These are phyloP conservation scores for Samsoniella hepiali DNA, from an alignment of 2,329 filamentous ascomycete species.

Conservation along the genomic window DNA sequence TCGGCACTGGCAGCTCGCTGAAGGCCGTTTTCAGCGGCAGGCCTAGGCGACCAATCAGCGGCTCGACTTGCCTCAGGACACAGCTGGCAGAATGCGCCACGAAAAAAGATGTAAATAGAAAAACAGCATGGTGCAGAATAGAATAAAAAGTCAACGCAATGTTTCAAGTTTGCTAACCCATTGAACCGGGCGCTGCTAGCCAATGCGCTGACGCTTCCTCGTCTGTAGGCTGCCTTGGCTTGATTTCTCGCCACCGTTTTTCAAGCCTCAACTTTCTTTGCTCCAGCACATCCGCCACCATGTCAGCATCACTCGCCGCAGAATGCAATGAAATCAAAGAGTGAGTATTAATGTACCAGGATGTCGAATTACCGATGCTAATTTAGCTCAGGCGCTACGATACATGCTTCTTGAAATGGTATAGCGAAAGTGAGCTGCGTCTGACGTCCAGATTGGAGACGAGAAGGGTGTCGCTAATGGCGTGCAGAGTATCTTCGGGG, in stretches of 20 bases:
- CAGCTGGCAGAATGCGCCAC: neutral
- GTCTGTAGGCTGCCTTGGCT: slow-evolving; percentile 19
- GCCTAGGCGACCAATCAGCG: slow-evolving; percentile 11
- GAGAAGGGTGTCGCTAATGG: slow-evolving; percentile 14
- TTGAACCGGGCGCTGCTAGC: neutral
- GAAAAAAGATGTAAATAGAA: too few relatives aligned
- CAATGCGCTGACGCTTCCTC: neutral
- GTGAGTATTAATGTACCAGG: slow-evolving; percentile 48
- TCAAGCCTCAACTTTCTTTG: slow-evolving; percentile 3
- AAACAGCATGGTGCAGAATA: neutral
- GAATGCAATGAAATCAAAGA: slow-evolving; percentile 97
- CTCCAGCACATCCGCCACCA: slow-evolving; percentile 36
- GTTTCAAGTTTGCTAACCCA: neutral
- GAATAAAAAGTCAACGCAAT: neutral
- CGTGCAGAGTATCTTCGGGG: slow-evolving; percentile 80
- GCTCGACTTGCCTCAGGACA: neutral
- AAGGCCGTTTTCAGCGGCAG: slow-evolving; percentile 5
- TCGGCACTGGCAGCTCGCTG: neutral
- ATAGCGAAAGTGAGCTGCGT: slow-evolving; percentile 80
- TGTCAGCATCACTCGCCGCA: slow-evolving; percentile 92
- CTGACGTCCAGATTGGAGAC: slow-evolving; percentile 19
- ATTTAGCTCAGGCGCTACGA: slow-evolving; percentile 72
- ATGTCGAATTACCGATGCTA: neutral
- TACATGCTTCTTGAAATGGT: slow-evolving; percentile 98
- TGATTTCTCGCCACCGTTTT: slow-evolving; percentile 14